Conservation (phyloP, 768 basidiomycete genomes). For the Sarcodon sp. region DNA sequence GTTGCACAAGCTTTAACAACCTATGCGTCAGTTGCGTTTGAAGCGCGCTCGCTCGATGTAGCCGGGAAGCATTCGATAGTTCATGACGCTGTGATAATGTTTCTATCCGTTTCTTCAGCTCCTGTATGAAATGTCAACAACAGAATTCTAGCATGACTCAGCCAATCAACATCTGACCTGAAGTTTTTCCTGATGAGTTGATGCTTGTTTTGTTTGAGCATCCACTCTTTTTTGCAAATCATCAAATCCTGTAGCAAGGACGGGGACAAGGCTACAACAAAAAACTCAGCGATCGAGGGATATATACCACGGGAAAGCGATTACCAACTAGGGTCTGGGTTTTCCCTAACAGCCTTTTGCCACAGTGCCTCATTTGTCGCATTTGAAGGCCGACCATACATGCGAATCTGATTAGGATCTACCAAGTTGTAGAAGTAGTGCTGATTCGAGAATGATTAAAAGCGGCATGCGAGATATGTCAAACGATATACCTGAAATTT, state of each 20-base stretch:
- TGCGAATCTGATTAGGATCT: conserved; percentile 46
- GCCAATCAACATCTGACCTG: conserved; percentile 24
- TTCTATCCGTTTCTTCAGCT: conserved; percentile 53
- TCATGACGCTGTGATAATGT: conserved; percentile 49
- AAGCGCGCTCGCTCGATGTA: conserved; percentile 44
- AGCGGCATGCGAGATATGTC: not conserved
- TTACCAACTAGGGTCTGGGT: conserved; percentile 72
- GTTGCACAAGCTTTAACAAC: conserved; percentile 55
- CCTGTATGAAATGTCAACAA: conserved; percentile 19
- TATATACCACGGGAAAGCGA: conserved; percentile 8
- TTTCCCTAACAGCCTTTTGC: conserved; percentile 70
- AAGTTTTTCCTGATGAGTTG: conserved; percentile 53
- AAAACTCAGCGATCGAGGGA: not conserved
- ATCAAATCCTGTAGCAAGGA: conserved; percentile 71
- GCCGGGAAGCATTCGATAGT: conserved; percentile 54
- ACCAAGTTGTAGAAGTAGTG: conserved; percentile 81
- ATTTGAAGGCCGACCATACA: conserved; percentile 64
- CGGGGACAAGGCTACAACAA: conserved; percentile 57
- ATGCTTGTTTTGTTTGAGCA: conserved; percentile 55
- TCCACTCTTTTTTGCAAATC: conserved; percentile 70
- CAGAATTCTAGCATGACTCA: not conserved
- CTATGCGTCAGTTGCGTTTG: conserved; percentile 66
- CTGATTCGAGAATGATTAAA: conserved; percentile 20
- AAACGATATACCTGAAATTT: conserved; percentile 57
- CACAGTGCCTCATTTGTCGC: conserved; percentile 60